A percentile compares a stretch with the other conserved stretches of the same genome.
These are phyloP conservation scores for Parietaria judaica DNA, from an alignment of 306 rosid genomes.

Conservation along the genomic window DNA sequence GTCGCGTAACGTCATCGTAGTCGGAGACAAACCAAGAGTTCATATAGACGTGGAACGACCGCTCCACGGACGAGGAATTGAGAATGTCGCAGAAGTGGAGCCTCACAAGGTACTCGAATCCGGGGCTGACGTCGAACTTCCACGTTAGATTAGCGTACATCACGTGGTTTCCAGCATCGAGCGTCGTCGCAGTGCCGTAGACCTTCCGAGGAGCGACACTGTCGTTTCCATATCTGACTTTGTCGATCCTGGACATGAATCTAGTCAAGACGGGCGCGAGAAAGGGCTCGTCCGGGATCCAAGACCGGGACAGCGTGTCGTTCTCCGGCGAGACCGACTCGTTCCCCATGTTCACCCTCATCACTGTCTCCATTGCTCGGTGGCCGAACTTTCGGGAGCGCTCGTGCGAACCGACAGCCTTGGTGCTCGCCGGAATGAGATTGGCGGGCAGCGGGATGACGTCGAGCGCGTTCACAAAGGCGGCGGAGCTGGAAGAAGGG, in stretches of 20 bases:
- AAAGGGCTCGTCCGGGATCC: conserved; percentile 42
- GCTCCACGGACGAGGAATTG: conserved; percentile 1
- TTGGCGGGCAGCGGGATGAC: conserved; percentile 43
- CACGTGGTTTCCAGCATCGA: conserved; percentile 13
- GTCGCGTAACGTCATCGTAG: conserved; percentile 22
- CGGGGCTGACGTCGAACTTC: conserved; percentile 42
- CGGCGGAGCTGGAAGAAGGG: conserved; percentile 45
- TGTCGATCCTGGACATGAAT: conserved; percentile 27
- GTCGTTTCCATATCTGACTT: conserved; percentile 27
- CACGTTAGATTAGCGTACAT: conserved; percentile 39
- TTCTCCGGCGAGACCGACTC: conserved; percentile 25
- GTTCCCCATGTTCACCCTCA: conserved; percentile 66
- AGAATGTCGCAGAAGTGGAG: conserved; percentile 58
- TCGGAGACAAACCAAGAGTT: conserved; percentile 38
- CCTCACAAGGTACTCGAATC: conserved; percentile 55
- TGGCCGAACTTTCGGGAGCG: conserved; percentile 18
- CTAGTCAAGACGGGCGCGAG: conserved; percentile 15
- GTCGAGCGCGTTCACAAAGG: conserved; percentile 64
- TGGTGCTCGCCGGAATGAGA: conserved; percentile 33
- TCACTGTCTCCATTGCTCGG: conserved; percentile 46
- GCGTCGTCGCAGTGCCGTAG: conserved; percentile 45
- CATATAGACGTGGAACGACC: conserved; percentile 33
- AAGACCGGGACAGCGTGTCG: conserved; percentile 47
- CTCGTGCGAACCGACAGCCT: conserved; percentile 19
- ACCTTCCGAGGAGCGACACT: conserved; percentile 40